phyloP scores from a whole-genome alignment of 1,284 basidiomycete genomes.

The Cryptococcus sp. region DNA sequence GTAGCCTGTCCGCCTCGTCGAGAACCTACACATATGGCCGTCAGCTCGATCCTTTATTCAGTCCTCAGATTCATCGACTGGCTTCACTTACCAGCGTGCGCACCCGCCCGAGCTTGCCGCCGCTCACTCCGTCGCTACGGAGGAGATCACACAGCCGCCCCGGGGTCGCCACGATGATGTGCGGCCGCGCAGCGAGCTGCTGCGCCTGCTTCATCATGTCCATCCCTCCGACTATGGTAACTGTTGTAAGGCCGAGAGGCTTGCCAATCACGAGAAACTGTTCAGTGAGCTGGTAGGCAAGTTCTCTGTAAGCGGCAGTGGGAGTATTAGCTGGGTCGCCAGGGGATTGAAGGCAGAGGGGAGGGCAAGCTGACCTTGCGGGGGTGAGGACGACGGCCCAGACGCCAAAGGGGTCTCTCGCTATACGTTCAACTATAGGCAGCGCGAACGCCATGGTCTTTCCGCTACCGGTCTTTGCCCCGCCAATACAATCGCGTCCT shows the following conservation, averaged over 20 bases:
- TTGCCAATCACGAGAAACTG: constrained; percentile 90
- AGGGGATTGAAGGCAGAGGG: neutral
- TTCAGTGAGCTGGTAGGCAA: constrained; percentile 95
- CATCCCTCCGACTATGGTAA: constrained; percentile 95
- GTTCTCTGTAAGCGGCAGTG: constrained; percentile 59
- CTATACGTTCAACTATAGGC: constrained; percentile 87
- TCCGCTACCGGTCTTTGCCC: constrained; percentile 95
- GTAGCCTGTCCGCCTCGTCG: constrained; percentile 92
- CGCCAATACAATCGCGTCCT: constrained; percentile 92
- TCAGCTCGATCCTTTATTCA: constrained; percentile 2
- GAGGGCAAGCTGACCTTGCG: constrained; percentile 64
- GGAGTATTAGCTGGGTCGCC: too few relatives aligned
- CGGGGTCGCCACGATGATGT: constrained; percentile 93
- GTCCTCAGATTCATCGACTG: neutral
- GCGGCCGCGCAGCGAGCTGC: constrained; percentile 79
- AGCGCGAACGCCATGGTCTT: constrained; percentile 97
- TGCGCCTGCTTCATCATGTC: constrained; percentile 95
- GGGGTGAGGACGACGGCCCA: constrained; percentile 92
- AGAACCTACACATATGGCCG: constrained; percentile 61
- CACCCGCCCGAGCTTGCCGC: constrained; percentile 78
- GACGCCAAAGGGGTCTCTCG: constrained; percentile 85
- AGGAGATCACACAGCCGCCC: constrained; percentile 92
- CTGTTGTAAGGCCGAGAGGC: constrained; percentile 73
- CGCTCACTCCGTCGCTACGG: constrained; percentile 62
- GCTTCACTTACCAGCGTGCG: constrained; percentile 69